Percentiles rank a stretch among this genome's conserved stretches.
These are phyloP conservation scores for Mesotaenium endlicherianum DNA, from an alignment of 139 green algal species.

Conservation along the genomic window DNA sequence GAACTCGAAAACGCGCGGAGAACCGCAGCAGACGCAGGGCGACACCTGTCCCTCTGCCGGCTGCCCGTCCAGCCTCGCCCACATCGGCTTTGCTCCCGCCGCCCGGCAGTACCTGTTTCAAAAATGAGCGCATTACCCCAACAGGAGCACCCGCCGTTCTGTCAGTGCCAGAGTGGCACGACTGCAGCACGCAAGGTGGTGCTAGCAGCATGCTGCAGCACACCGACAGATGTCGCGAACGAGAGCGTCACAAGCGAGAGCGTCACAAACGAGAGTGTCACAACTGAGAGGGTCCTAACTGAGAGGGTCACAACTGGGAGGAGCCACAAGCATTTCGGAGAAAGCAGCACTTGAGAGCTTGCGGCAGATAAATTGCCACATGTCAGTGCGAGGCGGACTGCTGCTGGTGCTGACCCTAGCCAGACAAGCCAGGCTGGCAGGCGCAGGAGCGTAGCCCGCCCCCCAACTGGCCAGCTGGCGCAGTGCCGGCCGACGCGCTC, in stretches of 20 bases:
- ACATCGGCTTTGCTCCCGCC: neutral
- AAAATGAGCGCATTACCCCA: neutral
- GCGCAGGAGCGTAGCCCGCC: too few relatives aligned
- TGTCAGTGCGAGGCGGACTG: too few relatives aligned
- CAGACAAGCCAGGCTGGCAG: too few relatives aligned
- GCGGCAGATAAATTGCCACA: too few relatives aligned
- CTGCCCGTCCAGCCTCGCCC: neutral
- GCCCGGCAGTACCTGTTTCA: conserved; percentile 9
- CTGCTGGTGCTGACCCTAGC: too few relatives aligned
- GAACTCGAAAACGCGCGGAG: neutral
- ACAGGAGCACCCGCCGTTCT: neutral
- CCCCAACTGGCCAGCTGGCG: too few relatives aligned
- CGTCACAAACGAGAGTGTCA: neutral
- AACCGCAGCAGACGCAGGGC: neutral
- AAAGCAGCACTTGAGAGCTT: too few relatives aligned
- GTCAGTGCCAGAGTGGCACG: neutral
- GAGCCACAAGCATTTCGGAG: too few relatives aligned
- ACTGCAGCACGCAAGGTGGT: neutral
- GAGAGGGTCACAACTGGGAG: neutral
- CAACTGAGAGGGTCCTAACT: neutral
- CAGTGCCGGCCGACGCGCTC: too few relatives aligned
- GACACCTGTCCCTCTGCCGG: neutral
- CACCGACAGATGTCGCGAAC: neutral
- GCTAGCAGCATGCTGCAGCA: neutral
- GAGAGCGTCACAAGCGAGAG: neutral